Evolutionary conservation across 2,329 filamentous ascomycete species (phyloP).

Genomic region (Talaromyces sp.): DNA sequence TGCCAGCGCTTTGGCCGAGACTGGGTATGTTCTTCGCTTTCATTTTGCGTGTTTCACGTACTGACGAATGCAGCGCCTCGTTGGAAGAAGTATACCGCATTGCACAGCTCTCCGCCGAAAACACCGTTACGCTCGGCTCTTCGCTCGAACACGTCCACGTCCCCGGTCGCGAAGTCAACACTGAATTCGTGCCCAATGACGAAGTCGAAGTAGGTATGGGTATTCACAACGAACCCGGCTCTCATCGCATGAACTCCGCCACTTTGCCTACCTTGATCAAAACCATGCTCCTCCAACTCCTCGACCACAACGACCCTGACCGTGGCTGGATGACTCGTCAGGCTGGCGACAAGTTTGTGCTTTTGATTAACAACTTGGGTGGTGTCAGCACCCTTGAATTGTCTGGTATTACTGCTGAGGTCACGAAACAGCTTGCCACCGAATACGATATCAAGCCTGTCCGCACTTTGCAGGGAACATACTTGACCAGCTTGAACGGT

Average conservation of each 20-base stretch:
- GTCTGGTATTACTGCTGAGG: slow-evolving; percentile 65
- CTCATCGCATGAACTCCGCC: slow-evolving; percentile 47
- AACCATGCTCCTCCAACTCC: slow-evolving; percentile 63
- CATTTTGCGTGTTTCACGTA: background rate
- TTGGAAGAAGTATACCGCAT: slow-evolving; percentile 70
- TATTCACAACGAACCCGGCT: slow-evolving; percentile 65
- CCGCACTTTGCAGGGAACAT: slow-evolving; percentile 63
- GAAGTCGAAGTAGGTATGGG: slow-evolving; percentile 71
- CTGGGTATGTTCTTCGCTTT: slow-evolving; percentile 48
- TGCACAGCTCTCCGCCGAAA: slow-evolving; percentile 67
- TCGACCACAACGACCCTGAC: slow-evolving; percentile 61
- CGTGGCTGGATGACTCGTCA: slow-evolving; percentile 59
- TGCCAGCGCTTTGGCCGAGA: slow-evolving; percentile 74
- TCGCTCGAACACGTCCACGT: slow-evolving; percentile 91
- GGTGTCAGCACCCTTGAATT: slow-evolving; percentile 66
- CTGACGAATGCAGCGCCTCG: slow-evolving; percentile 36
- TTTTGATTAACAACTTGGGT: slow-evolving; percentile 68
- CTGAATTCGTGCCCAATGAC: slow-evolving; percentile 47
- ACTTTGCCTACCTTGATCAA: slow-evolving; percentile 51
- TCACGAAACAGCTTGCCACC: slow-evolving; percentile 57
- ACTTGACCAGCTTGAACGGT: slow-evolving; percentile 70
- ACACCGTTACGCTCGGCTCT: slow-evolving; percentile 80
- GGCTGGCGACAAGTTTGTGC: slow-evolving; percentile 58
- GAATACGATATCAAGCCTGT: slow-evolving; percentile 60
- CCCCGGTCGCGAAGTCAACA: slow-evolving; percentile 61